A percentile compares a stretch with the other conserved stretches of the same genome.
phyloP scores from a whole-genome alignment of 2,329 filamentous ascomycete species.

The Tothia fuscella region DNA sequence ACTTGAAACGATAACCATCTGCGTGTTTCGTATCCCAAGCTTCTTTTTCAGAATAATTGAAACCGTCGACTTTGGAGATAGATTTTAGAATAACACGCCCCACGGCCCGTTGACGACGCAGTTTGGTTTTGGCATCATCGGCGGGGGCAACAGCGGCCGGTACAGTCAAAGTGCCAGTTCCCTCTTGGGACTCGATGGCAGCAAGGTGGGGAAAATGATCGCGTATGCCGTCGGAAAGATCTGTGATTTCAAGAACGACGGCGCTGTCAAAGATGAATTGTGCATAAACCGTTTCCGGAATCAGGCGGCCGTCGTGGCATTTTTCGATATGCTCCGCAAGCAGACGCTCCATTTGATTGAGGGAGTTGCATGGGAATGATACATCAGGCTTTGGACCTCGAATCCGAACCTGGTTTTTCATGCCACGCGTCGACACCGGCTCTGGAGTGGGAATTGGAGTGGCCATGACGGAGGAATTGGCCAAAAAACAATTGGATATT shows the following conservation, averaged over 20 bases:
- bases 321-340: conserved; percentile 3
- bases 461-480: no score
- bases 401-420: conserved; percentile 10
- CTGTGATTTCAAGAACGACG: conserved; percentile 2
- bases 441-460: conserved; percentile 1
- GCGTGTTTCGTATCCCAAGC: conserved; percentile 19
- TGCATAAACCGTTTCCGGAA: conserved; percentile 8
- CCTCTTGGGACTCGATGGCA: not conserved
- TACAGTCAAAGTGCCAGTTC: conserved; percentile 3
- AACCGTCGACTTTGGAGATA: conserved; percentile 22
- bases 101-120: conserved; percentile 10
- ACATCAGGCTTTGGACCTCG: conserved; percentile 8
- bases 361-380: conserved; percentile 8
- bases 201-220: conserved; percentile 5
- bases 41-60: conserved; percentile 23
- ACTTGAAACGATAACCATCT: conserved; percentile 22
- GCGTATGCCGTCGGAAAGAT: conserved; percentile 3
- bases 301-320: conserved; percentile 1
- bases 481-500: no score
- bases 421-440: conserved; percentile 6
- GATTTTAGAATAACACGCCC: conserved; percentile 18
- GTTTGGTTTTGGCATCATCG: conserved; percentile 11
- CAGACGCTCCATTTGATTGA: conserved; percentile 4
- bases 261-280: conserved; percentile 9
- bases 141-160: conserved; percentile 11